A percentile compares a stretch with the other conserved stretches of the same genome.
phyloP scores from a whole-genome alignment of 164 flowering plant genomes.

The Umbilicus rupestris region DNA sequence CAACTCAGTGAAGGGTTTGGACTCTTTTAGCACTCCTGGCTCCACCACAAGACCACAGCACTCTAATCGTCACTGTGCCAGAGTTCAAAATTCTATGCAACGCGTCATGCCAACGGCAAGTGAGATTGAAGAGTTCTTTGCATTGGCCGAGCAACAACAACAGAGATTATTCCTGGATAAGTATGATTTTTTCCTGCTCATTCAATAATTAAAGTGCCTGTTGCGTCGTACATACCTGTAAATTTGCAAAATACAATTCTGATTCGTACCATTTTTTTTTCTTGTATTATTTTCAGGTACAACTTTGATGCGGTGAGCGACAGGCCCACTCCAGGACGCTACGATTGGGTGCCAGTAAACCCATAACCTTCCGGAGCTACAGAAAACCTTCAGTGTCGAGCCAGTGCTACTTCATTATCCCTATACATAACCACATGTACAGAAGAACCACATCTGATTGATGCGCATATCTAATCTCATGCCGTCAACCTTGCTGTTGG shows the following conservation, averaged over 20 bases:
- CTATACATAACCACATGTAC: constrained; percentile 1
- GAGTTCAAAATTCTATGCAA: constrained; percentile 1
- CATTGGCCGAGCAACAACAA: constrained; percentile 1
- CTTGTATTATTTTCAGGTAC: background rate
- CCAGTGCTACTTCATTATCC: background rate
- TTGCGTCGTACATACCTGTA: background rate
- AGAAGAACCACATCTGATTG: constrained; percentile 2
- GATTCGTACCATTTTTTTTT: too few relatives aligned
- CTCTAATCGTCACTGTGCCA: background rate
- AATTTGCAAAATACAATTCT: background rate
- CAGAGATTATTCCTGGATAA: background rate
- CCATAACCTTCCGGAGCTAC: background rate
- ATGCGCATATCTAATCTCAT: constrained; percentile 1
- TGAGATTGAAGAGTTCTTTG: constrained; percentile 7
- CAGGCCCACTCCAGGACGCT: constrained; percentile 1
- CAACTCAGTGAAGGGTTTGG: background rate
- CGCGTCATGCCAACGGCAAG: constrained; percentile 4
- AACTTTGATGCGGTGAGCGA: constrained; percentile 3
- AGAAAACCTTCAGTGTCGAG: background rate
- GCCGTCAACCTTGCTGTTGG: constrained; percentile 1
- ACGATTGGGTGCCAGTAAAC: constrained; percentile 1
- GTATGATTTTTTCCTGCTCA: background rate
- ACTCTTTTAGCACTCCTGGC: constrained; percentile 1
- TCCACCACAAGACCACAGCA: background rate
- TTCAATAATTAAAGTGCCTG: too few relatives aligned